Evolutionary conservation across 2,329 filamentous ascomycete genomes (phyloP).

Genomic region (Fusarium nanum): DNA sequence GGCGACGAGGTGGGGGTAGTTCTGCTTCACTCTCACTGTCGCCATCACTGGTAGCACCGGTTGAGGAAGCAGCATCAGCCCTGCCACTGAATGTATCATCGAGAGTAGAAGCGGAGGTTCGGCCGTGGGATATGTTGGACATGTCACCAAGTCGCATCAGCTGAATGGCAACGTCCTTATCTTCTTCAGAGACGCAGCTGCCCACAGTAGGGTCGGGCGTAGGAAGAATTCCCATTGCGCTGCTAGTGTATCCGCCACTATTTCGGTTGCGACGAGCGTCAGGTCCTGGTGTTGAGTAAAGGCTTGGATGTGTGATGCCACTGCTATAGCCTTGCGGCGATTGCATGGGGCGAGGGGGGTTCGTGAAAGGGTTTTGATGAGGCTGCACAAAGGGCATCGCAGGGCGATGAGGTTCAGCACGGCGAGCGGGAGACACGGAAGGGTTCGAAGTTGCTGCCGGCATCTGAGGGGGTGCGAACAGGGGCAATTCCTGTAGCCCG

Average conservation of each 20-base stretch:
- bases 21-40: constrained; percentile 76
- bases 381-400: constrained; percentile 80
- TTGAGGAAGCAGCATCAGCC: constrained; percentile 86
- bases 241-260: constrained; percentile 66
- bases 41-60: constrained; percentile 83
- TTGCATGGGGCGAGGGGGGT: constrained; percentile 79
- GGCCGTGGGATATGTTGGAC: constrained; percentile 91
- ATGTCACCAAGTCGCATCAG: constrained; percentile 95
- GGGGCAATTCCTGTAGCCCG: constrained; percentile 81
- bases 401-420: constrained; percentile 77
- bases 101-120: constrained; percentile 90
- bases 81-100: constrained; percentile 94
- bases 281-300: constrained; percentile 72
- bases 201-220: constrained; percentile 98
- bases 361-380: constrained; percentile 82
- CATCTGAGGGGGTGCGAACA: constrained; percentile 95
- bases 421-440: constrained; percentile 92
- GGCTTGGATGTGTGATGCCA: constrained; percentile 59
- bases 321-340: constrained; percentile 82
- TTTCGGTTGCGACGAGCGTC: constrained; percentile 75
- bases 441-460: constrained; percentile 95
- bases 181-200: constrained; percentile 96
- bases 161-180: constrained; percentile 93
- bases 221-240: constrained; percentile 72
- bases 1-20: constrained; percentile 67